These are phyloP conservation scores for Sporisorium scitamineum DNA, from an alignment of 1,284 basidiomycete genomes.

Conservation along the genomic window DNA sequence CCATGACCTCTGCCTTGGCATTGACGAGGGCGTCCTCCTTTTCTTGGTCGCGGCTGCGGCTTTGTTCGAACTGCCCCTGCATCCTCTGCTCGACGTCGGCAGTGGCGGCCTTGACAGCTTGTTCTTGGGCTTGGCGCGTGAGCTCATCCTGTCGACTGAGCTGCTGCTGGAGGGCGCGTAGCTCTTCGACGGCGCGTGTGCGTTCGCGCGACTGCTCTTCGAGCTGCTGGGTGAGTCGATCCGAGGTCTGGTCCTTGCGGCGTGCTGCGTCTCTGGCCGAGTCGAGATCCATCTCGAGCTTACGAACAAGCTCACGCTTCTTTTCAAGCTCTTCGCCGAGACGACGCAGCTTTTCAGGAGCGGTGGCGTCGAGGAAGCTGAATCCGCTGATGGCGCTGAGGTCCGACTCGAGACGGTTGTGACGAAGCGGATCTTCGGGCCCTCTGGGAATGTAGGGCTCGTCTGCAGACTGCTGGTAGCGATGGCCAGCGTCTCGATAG, in stretches of 20 bases:
- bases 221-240: constrained; percentile 28
- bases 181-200: constrained; percentile 16
- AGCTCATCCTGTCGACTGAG: constrained; percentile 15
- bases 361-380: constrained; percentile 43
- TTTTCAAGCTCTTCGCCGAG: constrained; percentile 32
- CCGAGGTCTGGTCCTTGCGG: constrained; percentile 18
- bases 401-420: constrained; percentile 45
- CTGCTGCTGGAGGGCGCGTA: constrained; percentile 19
- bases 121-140: constrained; percentile 15
- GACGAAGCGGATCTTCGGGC: constrained; percentile 29
- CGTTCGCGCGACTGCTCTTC: constrained; percentile 43
- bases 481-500: constrained; percentile 18
- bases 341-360: constrained; percentile 38
- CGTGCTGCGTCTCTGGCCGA: constrained; percentile 19
- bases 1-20: constrained; percentile 32
- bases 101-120: constrained; percentile 22
- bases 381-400: constrained; percentile 47
- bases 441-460: constrained; percentile 35
- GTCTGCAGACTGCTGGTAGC: constrained; percentile 22
- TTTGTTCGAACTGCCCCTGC: constrained; percentile 21
- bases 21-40: constrained; percentile 37
- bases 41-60: constrained; percentile 26
- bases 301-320: constrained; percentile 28
- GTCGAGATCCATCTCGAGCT: constrained; percentile 28
- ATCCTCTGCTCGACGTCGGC: constrained; percentile 33